phyloP scores from a whole-genome alignment of 2,329 filamentous ascomycete genomes.

The Piedraia hortae region DNA sequence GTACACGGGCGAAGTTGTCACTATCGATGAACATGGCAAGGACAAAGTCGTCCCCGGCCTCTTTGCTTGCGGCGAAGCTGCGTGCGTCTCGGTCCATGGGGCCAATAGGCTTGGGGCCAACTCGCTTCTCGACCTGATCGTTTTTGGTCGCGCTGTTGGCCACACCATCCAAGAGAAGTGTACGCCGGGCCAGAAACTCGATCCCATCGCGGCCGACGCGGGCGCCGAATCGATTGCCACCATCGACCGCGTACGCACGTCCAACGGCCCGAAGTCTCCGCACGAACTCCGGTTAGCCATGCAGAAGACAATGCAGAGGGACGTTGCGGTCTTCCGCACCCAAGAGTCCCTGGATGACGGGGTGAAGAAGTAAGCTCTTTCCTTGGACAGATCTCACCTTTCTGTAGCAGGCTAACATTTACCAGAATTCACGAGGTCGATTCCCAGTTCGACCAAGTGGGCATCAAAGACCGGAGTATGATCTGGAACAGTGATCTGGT shows the following conservation, averaged over 20 bases:
- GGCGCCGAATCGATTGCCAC: constrained; percentile 66
- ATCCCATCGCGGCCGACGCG: constrained; percentile 57
- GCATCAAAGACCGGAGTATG: constrained; percentile 96
- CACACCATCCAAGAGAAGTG: constrained; percentile 94
- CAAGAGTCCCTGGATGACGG: constrained; percentile 84
- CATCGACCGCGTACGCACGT: constrained; percentile 62
- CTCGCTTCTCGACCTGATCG: constrained; percentile 88
- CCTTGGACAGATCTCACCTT: background rate
- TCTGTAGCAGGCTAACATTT: constrained; percentile 12
- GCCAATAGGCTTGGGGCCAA: constrained; percentile 95
- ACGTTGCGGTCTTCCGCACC: constrained; percentile 88
- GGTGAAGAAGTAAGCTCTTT: constrained; percentile 33
- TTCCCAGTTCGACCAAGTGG: constrained; percentile 49
- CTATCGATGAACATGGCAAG: constrained; percentile 57
- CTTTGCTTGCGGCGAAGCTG: constrained; percentile 89
- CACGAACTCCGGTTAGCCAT: constrained; percentile 70
- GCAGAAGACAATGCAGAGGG: constrained; percentile 96
- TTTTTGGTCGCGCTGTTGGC: constrained; percentile 90
- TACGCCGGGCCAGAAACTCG: constrained; percentile 52
- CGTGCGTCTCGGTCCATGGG: constrained; percentile 92
- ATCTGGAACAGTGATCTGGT: constrained; percentile 98
- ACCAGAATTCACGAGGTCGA: constrained; percentile 77
- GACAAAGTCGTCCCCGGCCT: constrained; percentile 87
- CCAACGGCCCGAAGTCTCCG: constrained; percentile 63
- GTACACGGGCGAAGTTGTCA: constrained; percentile 89